Evolutionary conservation across 306 rosid genomes (phyloP).

Genomic region (Medicago ruthenica): DNA sequence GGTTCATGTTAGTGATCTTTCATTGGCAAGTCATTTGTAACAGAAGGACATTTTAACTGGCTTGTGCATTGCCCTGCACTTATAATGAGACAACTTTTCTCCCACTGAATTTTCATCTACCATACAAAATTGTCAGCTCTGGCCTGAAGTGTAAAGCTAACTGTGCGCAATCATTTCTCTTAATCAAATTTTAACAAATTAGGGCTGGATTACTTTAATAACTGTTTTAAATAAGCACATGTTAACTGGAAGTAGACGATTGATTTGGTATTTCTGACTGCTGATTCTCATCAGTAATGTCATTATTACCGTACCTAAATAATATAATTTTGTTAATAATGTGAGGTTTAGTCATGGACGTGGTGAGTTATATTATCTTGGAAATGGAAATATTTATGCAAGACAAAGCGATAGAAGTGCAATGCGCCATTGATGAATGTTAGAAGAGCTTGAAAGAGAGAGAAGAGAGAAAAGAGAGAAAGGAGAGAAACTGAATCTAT

Average conservation of each 20-base stretch:
- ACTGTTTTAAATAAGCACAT: slow-evolving; percentile 5
- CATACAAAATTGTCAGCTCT: slow-evolving; percentile 12
- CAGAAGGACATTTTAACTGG: slow-evolving; percentile 5
- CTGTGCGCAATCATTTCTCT: slow-evolving; percentile 10
- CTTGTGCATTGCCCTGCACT: slow-evolving; percentile 27
- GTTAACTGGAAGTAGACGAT: slow-evolving; percentile 21
- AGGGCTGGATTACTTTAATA: neutral
- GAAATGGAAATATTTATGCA: slow-evolving; percentile 5
- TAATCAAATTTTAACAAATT: slow-evolving; percentile 9
- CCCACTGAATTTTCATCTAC: slow-evolving; percentile 26
- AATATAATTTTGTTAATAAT: neutral
- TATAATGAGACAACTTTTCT: slow-evolving; percentile 8
- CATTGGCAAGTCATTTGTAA: slow-evolving; percentile 5
- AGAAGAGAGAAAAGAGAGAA: too few species aligned
- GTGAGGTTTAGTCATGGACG: slow-evolving; percentile 19
- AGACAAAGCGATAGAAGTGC: too few species aligned
- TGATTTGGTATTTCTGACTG: slow-evolving; percentile 29
- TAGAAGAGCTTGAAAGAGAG: too few species aligned
- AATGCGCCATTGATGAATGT: too few species aligned
- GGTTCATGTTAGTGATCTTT: slow-evolving; percentile 15
- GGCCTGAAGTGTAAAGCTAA: slow-evolving; percentile 16
- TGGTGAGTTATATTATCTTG: slow-evolving; percentile 5
- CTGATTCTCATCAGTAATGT: neutral
- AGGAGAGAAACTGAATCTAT: too few species aligned
- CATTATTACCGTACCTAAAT: neutral